Evolutionary conservation across 257 asterid genomes (phyloP), one percentile per base, ranked within the genome.

Genomic region (Perilla frutescens): DNA sequence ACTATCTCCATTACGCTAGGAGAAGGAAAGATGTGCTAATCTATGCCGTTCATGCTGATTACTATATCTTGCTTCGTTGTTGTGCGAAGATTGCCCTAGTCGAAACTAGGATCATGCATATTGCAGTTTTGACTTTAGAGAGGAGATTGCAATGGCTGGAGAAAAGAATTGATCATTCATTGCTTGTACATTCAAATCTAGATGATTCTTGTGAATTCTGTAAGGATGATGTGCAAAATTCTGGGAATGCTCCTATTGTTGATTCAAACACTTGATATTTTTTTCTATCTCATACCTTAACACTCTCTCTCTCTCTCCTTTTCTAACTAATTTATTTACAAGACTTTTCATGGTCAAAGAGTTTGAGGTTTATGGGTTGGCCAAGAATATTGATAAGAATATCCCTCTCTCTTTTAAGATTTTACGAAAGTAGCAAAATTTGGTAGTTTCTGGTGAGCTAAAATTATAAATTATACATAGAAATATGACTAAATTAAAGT

Each of bases 1-100:
- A 75, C 58, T 81, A 86, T 75, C 62, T 90, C 41, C 80, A 76
- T 47, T 89, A 91, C 40, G 53, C 74, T 5, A 85, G 97, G 81
- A 89, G 47, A 81, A 84, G 71, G 87, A 76, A 75, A 51, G 91
- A 83, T 11, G 83, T 81, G 43, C 79, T 53, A 59, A 26, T 82
- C 4, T 93, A 89, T 26, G 91, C 90, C 32, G 93, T 81, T 40
- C 97, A 91, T 76, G 98, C 96, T 1, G 98, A 93, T 81, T 93
- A 91, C 53, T 88, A 91, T 34, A 73, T 93, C 62, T 71, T 93
- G 66, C 93, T 91, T 54, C 86, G 96, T 3, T 81, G 86, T 34
- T 93, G 97, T 81, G 96, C 97, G 8, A 89, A 82, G 82, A 87
- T 81, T 69, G 90, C 88, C 34, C 86, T 77, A 59, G 87, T 93